Base-by-base conservation (phyloP, 768 basidiomycete species). In the Suillus cothurnatus region DNA sequence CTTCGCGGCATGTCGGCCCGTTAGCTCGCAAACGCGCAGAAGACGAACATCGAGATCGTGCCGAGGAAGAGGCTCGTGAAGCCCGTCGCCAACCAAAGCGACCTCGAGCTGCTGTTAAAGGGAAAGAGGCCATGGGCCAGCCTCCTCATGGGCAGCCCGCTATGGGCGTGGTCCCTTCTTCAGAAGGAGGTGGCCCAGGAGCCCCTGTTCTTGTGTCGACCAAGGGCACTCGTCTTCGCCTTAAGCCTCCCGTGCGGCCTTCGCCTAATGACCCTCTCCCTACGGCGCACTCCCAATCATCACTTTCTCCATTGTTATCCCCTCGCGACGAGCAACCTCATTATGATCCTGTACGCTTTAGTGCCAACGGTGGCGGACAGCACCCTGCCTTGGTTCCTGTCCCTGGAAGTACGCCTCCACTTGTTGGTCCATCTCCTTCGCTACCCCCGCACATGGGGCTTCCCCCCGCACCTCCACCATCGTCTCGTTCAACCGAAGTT, bases 41-140 rank as follows among this genome's bases (percentile, higher is more conserved):
- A 39, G 83, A 82, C 4, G 83, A 84, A 66, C 71, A 74, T 43
- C 71, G 75, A 62, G 77, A 77, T 63, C 79, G 79, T 1, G 64
- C 77, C 23, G 85, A 84, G 61, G 84, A 85, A 66, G 85, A 84
- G 58, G 74, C 79, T 0, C 80, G 78, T 41, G 83, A 83, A 62
- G 71, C 75, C 34, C 77, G 81, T 61, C 78, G 77, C 39, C 71
- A 72, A 23, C 65, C 75, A 5, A 74, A 78, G 55, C 76, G 77
- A 45, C 73, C 77, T 45, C 75, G 74, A 26, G 73, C 68, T 21
- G 57, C 71, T 6, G 74, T 75, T 39, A 84, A 84, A 68, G 78
- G 77, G 61, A 81, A 83, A 69, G 81, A 81, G 1, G 65, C 71
- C 49, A 57, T 63, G 41, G 56, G 72, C 15, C 64, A 57, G 31